Conservation (phyloP, 228 moss, liverwort and hornwort genomes). For the Sphagnum magellanicum region DNA sequence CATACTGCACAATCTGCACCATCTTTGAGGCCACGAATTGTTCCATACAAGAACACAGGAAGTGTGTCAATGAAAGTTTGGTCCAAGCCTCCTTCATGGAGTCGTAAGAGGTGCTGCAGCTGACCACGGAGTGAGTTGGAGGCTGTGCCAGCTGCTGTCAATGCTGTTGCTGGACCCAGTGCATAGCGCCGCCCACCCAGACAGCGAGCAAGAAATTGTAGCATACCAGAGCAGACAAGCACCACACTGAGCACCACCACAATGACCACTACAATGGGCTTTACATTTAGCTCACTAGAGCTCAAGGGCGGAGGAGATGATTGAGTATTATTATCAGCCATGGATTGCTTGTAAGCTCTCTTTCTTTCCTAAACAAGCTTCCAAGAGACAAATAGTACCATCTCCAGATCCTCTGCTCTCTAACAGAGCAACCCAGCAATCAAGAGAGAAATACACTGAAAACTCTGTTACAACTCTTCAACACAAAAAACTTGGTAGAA, state of each 20-base stretch:
- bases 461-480: too few species aligned
- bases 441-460: too few species aligned
- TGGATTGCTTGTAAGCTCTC: too few species aligned
- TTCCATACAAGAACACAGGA: conserved; percentile 79
- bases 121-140: conserved; percentile 71
- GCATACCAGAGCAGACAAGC: conserved; percentile 34
- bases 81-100: conserved; percentile 79
- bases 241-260: conserved; percentile 46
- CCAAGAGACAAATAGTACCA: too few species aligned
- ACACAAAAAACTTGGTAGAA: too few species aligned
- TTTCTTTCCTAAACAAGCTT: too few species aligned
- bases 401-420: too few species aligned
- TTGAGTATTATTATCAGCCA: too few species aligned
- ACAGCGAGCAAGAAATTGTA: conserved; percentile 46
- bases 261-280: conserved; percentile 44
- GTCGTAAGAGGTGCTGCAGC: conserved; percentile 75
- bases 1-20: conserved; percentile 72
- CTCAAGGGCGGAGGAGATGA: background rate
- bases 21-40: conserved; percentile 81
- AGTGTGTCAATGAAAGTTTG: conserved; percentile 85
- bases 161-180: conserved; percentile 1
- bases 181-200: conserved; percentile 21
- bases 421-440: too few species aligned
- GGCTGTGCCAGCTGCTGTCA: conserved; percentile 33
- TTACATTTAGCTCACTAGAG: conserved; percentile 35